These are phyloP conservation scores for Neurospora crassa DNA, from an alignment of 2,329 filamentous ascomycete species.

Conservation along the genomic window DNA sequence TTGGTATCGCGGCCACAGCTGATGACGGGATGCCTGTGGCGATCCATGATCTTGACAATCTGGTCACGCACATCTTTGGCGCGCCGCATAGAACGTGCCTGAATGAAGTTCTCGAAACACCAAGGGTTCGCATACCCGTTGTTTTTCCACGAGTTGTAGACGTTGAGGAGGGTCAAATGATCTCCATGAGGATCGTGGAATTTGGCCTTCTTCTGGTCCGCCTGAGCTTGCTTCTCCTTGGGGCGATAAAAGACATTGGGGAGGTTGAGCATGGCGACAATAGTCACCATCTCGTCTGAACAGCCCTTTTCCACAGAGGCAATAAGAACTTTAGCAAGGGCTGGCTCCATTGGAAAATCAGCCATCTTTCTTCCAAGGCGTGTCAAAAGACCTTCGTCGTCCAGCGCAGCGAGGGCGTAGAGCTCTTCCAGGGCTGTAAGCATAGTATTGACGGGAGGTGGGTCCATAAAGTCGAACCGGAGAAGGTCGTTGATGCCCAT, in stretches of 20 bases:
- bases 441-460: constrained; percentile 95
- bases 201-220: constrained; percentile 94
- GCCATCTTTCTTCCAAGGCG: constrained; percentile 93
- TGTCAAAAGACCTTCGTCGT: constrained; percentile 91
- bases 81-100: constrained; percentile 77
- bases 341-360: constrained; percentile 95
- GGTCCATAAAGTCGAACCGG: constrained; percentile 99
- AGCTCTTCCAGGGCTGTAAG: constrained; percentile 90
- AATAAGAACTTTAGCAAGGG: constrained; percentile 83
- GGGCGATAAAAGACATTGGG: constrained; percentile 87
- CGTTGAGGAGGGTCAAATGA: constrained; percentile 88
- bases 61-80: constrained; percentile 91
- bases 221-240: constrained; percentile 93
- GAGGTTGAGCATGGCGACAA: constrained; percentile 88
- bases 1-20: constrained; percentile 83
- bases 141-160: constrained; percentile 95
- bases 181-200: constrained; percentile 95
- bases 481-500: constrained; percentile 98
- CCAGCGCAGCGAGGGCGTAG: constrained; percentile 81
- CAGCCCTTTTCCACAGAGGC: constrained; percentile 79
- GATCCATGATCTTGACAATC: constrained; percentile 85
- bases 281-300: constrained; percentile 87
- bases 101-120: constrained; percentile 98
- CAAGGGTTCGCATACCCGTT: constrained; percentile 74
- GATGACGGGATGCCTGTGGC: constrained; percentile 72